A percentile compares a stretch with the other conserved stretches of the same genome.
Evolutionary conservation across 192 early-diverging fungal species (phyloP).

Genomic region (Neocallimastix lanati): DNA sequence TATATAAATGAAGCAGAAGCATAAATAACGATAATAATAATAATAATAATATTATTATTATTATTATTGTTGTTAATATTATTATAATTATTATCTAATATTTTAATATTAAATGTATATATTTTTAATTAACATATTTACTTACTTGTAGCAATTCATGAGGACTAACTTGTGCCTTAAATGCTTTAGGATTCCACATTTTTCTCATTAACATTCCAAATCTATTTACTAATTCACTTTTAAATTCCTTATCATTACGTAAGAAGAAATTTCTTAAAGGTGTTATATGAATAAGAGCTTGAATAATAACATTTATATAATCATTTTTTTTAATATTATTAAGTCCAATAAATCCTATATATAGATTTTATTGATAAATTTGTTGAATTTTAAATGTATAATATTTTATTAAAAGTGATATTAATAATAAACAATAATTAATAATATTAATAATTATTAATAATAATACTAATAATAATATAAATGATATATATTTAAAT

Average conservation of each 20-base stretch:
- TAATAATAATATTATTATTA: neutral
- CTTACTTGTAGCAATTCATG: constrained; percentile 77
- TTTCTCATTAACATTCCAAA: constrained; percentile 66
- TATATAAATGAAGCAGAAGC: too few species aligned
- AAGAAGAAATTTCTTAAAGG: constrained; percentile 74
- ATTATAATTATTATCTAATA: too few species aligned
- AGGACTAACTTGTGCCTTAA: constrained; percentile 87
- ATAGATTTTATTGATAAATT: too few species aligned
- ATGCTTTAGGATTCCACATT: constrained; percentile 80
- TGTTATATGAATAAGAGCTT: constrained; percentile 67
- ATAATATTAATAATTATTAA: too few species aligned
- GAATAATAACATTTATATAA: constrained; percentile 81
- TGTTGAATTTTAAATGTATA: too few species aligned
- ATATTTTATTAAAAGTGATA: constrained; percentile 1
- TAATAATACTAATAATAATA: too few species aligned
- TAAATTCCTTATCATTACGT: constrained; percentile 18
- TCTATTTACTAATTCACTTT: constrained; percentile 36
- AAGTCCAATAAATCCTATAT: constrained; percentile 67
- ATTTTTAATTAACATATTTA: too few species aligned
- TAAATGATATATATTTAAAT: neutral
- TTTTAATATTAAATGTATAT: too few species aligned
- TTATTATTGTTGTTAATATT: neutral
- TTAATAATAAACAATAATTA: neutral
- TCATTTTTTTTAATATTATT: constrained; percentile 92
- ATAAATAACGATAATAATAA: too few species aligned